A percentile compares a stretch with the other conserved stretches of the same genome.
phyloP scores from a whole-genome alignment of 495 filamentous ascomycete species.

The Glutinoglossum americanum region DNA sequence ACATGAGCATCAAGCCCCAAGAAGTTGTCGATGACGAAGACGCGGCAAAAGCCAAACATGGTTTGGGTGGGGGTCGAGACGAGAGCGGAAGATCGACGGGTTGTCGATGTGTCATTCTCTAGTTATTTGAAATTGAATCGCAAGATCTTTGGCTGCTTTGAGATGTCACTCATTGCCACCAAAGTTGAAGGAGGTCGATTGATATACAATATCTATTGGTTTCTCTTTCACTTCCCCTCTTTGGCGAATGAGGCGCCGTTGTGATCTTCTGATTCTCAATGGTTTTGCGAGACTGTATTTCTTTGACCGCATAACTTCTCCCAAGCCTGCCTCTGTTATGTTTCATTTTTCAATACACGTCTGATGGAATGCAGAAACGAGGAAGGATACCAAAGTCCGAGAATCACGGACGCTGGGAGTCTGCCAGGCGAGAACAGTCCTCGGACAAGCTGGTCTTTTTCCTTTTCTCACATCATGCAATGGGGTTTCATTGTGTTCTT shows the following conservation, averaged over 20 bases:
- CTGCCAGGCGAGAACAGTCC: not conserved
- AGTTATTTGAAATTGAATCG: conserved; percentile 12
- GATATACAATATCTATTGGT: not conserved
- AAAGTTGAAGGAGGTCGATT: not conserved
- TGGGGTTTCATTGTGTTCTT: not conserved
- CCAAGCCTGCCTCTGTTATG: not conserved
- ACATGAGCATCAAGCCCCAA: conserved; percentile 83
- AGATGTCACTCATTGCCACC: not conserved
- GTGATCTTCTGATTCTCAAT: not conserved
- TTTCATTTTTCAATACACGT: not conserved
- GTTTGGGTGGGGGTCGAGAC: conserved; percentile 32
- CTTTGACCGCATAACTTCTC: not conserved
- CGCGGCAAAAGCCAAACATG: conserved; percentile 48
- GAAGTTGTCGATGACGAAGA: conserved; percentile 83
- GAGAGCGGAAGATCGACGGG: conserved; percentile 40
- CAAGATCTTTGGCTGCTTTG: not conserved
- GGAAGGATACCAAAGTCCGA: not conserved
- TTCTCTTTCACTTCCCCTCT: not conserved
- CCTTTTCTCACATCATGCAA: not conserved
- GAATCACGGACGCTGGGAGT: not conserved
- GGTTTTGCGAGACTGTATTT: not conserved
- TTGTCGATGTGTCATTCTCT: conserved; percentile 67
- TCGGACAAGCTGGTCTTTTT: not conserved
- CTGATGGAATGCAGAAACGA: not conserved
- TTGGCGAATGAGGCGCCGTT: not conserved